Evolutionary conservation across 805 yeast genomes (phyloP).

Genomic region (Yamadazyma nakazawae): DNA sequence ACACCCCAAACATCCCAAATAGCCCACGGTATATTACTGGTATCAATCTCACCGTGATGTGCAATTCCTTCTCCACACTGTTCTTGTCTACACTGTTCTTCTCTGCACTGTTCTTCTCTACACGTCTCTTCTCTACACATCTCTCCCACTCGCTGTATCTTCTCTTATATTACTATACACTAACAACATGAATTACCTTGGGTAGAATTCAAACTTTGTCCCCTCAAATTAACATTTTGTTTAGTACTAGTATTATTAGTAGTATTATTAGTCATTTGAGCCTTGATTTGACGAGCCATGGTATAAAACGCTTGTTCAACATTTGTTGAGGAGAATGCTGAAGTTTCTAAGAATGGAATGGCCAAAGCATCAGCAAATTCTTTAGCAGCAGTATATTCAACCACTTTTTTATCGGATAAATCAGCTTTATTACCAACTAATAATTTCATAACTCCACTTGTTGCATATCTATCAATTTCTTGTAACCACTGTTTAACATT

Average conservation of each 20-base stretch:
- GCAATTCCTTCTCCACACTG: too few relatives aligned
- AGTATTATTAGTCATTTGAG: constrained; percentile 73
- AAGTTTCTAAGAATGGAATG: constrained; percentile 93
- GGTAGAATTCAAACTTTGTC: constrained; percentile 51
- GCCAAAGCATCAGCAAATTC: constrained; percentile 95
- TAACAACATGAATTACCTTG: constrained; percentile 41
- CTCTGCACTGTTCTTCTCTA: too few relatives aligned
- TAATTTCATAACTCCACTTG: constrained; percentile 94
- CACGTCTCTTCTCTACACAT: too few relatives aligned
- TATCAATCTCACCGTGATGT: too few relatives aligned
- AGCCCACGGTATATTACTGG: too few relatives aligned
- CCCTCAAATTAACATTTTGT: constrained; percentile 69
- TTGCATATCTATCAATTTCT: constrained; percentile 97
- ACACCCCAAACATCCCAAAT: too few relatives aligned
- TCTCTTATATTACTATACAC: neutral
- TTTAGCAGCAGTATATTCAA: constrained; percentile 92
- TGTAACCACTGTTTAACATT: constrained; percentile 98
- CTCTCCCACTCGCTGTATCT: neutral
- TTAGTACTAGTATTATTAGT: constrained; percentile 45
- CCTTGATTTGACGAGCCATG: constrained; percentile 98
- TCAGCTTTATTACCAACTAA: constrained; percentile 97
- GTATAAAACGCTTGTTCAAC: constrained; percentile 98
- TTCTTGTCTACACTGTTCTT: too few relatives aligned
- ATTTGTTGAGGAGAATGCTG: constrained; percentile 91
- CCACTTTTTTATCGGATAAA: constrained; percentile 88